These are phyloP conservation scores for Pecoramyces ruminantium DNA, from an alignment of 192 early-diverging fungal species.

Conservation along the genomic window DNA sequence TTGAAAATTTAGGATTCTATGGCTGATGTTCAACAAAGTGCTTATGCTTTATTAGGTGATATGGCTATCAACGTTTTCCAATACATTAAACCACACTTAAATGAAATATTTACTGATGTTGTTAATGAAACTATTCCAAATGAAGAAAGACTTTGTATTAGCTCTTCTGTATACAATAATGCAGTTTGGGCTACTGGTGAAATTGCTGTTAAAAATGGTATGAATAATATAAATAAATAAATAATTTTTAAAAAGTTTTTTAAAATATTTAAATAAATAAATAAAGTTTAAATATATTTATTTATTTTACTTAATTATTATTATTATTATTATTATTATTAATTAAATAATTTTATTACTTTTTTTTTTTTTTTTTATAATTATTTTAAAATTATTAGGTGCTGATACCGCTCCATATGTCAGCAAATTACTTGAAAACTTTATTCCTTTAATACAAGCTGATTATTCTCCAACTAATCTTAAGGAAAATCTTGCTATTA, in stretches of 20 bases:
- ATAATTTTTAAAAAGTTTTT: neutral
- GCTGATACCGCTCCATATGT: conserved; percentile 68
- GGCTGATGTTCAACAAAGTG: conserved; percentile 79
- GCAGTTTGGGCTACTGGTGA: conserved; percentile 96
- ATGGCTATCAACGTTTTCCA: conserved; percentile 79
- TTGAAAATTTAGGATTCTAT: conserved; percentile 26
- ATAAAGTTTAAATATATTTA: too few relatives aligned
- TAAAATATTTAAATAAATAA: too few relatives aligned
- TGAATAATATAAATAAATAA: neutral
- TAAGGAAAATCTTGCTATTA: conserved; percentile 90
- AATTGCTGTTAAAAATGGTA: conserved; percentile 69
- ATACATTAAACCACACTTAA: conserved; percentile 63
- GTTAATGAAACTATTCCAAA: conserved; percentile 54
- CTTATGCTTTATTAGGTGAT: conserved; percentile 93
- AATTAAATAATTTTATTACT: neutral
- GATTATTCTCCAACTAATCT: conserved; percentile 52
- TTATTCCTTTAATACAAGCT: conserved; percentile 65
- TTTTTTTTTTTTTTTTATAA: neutral
- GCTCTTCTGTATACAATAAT: conserved; percentile 64
- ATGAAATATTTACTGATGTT: conserved; percentile 61
- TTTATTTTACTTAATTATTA: too few relatives aligned
- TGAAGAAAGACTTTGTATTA: conserved; percentile 24
- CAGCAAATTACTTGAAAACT: conserved; percentile 57
- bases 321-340: too few relatives aligned
- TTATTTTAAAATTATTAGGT: conserved; percentile 10